A percentile compares a stretch with the other conserved stretches of the same genome.
These are phyloP conservation scores for Melanopsichium pennsylvanicum DNA, from an alignment of 1,284 basidiomycete genomes.

Conservation along the genomic window DNA sequence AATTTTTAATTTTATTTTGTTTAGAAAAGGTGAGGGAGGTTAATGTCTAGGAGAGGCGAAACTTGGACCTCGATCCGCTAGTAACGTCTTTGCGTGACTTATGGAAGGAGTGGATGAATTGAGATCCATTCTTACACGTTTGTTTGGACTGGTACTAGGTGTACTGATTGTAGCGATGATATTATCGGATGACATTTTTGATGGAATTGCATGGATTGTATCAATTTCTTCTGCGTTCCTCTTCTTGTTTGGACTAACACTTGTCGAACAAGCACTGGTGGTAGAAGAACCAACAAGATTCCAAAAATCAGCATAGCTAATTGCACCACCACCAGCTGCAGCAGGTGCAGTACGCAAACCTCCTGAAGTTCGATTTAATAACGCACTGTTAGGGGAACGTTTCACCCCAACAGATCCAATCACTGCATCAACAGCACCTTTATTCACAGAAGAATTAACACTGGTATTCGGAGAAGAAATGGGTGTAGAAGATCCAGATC, in stretches of 20 bases:
- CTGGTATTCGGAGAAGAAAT: conserved; percentile 39
- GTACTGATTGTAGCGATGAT: not conserved
- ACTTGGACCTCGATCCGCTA: conserved; percentile 33
- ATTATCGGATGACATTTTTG: no score
- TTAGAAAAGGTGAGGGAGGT: no score
- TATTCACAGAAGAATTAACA: conserved; percentile 11
- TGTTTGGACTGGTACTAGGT: conserved; percentile 22
- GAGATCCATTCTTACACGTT: conserved; percentile 38
- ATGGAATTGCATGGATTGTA: not conserved
- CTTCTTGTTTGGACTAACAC: conserved; percentile 38
- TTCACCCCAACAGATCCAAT: conserved; percentile 5
- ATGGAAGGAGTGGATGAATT: conserved; percentile 6
- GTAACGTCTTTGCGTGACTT: conserved; percentile 31
- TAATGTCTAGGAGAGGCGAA: no score
- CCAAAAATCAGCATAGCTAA: conserved; percentile 57
- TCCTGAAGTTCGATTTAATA: no score
- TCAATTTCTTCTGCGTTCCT: conserved; percentile 25
- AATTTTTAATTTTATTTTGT: no score
- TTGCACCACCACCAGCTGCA: conserved; percentile 21
- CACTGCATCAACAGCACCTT: conserved; percentile 1
- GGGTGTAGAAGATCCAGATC: conserved; percentile 32
- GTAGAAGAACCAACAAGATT: conserved; percentile 40
- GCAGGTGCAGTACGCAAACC: no score
- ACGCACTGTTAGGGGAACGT: conserved; percentile 10
- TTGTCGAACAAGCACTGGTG: conserved; percentile 6